These are phyloP conservation scores for Marsdenia floribunda DNA, from an alignment of 257 asterid genomes.

Conservation along the genomic window DNA sequence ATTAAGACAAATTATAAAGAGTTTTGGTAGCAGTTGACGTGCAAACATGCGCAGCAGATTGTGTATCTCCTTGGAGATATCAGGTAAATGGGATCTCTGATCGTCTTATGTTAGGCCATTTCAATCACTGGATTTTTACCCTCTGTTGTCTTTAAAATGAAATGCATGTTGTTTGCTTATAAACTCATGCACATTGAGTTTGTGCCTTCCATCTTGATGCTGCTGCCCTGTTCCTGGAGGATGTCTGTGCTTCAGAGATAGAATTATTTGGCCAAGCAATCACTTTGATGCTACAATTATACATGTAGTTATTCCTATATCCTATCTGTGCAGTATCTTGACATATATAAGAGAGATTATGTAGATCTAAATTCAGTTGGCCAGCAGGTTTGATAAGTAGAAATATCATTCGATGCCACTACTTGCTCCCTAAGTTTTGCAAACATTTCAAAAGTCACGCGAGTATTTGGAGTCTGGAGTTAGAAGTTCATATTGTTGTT, in stretches of 20 bases:
- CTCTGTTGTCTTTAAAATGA: neutral
- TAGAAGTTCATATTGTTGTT: too few species aligned
- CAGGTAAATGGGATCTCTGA: neutral
- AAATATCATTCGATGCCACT: neutral
- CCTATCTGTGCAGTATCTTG: neutral
- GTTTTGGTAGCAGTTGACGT: neutral
- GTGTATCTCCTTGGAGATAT: neutral
- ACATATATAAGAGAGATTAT: neutral
- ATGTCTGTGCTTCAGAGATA: neutral
- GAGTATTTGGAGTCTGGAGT: too few species aligned
- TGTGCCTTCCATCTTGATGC: neutral
- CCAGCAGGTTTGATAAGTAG: neutral
- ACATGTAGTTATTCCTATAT: neutral
- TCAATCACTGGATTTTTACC: neutral
- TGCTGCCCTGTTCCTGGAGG: neutral
- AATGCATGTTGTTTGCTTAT: neutral
- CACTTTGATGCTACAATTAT: neutral
- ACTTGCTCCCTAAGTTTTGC: neutral
- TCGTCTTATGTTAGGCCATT: neutral
- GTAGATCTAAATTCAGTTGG: neutral
- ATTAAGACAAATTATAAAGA: neutral
- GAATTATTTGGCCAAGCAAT: neutral
- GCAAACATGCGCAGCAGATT: neutral
- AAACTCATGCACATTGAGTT: neutral
- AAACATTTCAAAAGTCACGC: too few species aligned